Base-by-base conservation (phyloP, 2,329 filamentous ascomycete genomes). In the Colletotrichum magnum region DNA sequence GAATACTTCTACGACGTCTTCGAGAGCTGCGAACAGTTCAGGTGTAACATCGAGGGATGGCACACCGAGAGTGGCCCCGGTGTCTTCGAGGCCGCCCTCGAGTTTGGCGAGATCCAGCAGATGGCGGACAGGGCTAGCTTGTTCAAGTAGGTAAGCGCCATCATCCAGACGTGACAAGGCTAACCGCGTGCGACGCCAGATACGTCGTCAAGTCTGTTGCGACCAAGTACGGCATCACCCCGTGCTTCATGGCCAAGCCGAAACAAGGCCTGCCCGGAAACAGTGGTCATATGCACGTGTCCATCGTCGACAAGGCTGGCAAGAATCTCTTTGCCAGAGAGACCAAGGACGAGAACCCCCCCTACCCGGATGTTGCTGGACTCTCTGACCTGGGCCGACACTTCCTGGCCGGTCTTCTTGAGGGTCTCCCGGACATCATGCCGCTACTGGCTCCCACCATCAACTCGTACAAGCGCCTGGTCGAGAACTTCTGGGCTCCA, bases 401-500 rank as follows among this genome's bases (percentile, higher is more conserved):
- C 74, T 99, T 99, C 83, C 89, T 99, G 0, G 96, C 96, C 0
- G 96, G 96, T 7, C 81, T 99, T 2, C 87, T 99, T 0, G 92
- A 94, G 26, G 96, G 95, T 15, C 87, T 99, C 4, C 94, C 96
- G 2, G 94, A 98, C 77, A 90, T 98, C 73, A 99, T 99, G 96
- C 96, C 96, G 1, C 86, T 98, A 68, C 86, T 99, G 13, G 96
- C 95, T 1, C 96, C 96, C 0, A 99, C 94, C 1, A 89, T 99
- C 77, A 99, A 99, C 86, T 97, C 94, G 71, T 99, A 99, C 86
- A 99, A 99, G 83, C 92, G 96, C 4, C 88, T 99, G 0, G 96
- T 99, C 2, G 96, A 99, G 84, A 98, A 98, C 83, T 98, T 98
- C 82, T 99, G 96, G 96, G 96, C 96, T 0, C 96, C 96, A 0